phyloP scores from a whole-genome alignment of 768 basidiomycete species.

The Boletellus emodensis region DNA sequence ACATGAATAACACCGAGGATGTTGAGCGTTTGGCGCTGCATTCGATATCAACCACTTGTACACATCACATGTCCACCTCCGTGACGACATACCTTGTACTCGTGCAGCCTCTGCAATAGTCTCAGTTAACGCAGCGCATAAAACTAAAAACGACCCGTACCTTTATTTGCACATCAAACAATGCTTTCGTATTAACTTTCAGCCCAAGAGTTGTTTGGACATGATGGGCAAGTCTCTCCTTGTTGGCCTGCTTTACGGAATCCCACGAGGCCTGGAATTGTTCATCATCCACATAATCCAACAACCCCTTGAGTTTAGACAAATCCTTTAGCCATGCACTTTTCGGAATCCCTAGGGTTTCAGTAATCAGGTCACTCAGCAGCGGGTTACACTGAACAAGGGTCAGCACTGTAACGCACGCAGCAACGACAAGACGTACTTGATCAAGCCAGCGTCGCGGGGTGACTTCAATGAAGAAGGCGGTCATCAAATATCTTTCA shows the following conservation, averaged over 20 bases:
- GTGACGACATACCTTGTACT: slow-evolving; percentile 65
- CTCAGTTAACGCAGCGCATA: background rate
- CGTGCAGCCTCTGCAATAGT: slow-evolving; percentile 69
- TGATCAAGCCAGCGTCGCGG: slow-evolving; percentile 92
- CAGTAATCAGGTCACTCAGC: slow-evolving; percentile 79
- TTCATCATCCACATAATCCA: slow-evolving; percentile 67
- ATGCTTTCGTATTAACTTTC: slow-evolving; percentile 65
- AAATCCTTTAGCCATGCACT: slow-evolving; percentile 84
- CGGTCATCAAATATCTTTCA: background rate
- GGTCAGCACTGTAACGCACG: slow-evolving; percentile 1
- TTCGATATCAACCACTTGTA: background rate
- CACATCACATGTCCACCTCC: background rate
- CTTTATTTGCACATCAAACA: slow-evolving; percentile 94
- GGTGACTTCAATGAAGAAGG: slow-evolving; percentile 50
- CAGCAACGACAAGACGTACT: slow-evolving; percentile 26
- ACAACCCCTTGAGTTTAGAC: slow-evolving; percentile 69
- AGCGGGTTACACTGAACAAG: slow-evolving; percentile 76
- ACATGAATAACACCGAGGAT: slow-evolving; percentile 88
- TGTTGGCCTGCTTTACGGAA: slow-evolving; percentile 85
- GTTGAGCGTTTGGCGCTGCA: slow-evolving; percentile 88
- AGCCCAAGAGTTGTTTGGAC: slow-evolving; percentile 70
- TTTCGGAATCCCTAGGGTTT: slow-evolving; percentile 72
- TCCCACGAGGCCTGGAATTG: slow-evolving; percentile 78
- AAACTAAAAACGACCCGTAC: slow-evolving; percentile 28
- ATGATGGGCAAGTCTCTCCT: slow-evolving; percentile 78